phyloP scores from a whole-genome alignment of 257 asterid genomes.

The Solanum phureja region DNA sequence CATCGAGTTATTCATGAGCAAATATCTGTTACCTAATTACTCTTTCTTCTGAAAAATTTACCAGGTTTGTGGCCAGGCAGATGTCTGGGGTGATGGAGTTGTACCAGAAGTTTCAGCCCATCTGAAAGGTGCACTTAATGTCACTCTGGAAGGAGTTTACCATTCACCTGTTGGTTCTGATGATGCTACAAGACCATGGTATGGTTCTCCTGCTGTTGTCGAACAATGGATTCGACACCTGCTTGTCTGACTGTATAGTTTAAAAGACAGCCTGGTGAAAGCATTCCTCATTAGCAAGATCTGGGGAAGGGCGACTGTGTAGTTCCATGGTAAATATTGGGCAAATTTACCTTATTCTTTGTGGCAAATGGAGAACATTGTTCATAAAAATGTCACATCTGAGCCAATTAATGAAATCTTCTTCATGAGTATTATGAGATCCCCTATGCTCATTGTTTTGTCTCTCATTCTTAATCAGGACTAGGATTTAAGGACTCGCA shows the following conservation, averaged over 20 bases:
- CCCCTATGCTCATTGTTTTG: background rate
- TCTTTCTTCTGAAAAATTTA: background rate
- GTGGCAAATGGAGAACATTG: background rate
- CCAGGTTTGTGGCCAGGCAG: conserved; percentile 89
- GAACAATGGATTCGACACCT: conserved; percentile 83
- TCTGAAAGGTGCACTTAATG: conserved; percentile 75
- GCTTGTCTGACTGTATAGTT: conserved; percentile 24
- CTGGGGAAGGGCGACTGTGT: background rate
- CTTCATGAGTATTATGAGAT: background rate
- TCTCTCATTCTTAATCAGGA: background rate
- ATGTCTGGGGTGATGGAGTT: conserved; percentile 91
- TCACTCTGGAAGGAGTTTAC: conserved; percentile 67
- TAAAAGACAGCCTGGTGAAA: background rate
- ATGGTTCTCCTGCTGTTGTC: conserved; percentile 75
- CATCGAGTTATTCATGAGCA: background rate
- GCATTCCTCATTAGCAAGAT: background rate
- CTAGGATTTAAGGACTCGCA: background rate
- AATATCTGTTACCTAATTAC: background rate
- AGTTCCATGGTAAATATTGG: background rate
- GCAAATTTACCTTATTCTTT: conserved; percentile 12
- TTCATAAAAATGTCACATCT: background rate
- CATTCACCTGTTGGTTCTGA: conserved; percentile 87
- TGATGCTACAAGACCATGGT: conserved; percentile 74
- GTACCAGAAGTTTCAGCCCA: conserved; percentile 93
- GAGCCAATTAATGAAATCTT: background rate